Base-by-base conservation (phyloP, 1,139 yeast genomes). In the Diutina scorzettiae region DNA sequence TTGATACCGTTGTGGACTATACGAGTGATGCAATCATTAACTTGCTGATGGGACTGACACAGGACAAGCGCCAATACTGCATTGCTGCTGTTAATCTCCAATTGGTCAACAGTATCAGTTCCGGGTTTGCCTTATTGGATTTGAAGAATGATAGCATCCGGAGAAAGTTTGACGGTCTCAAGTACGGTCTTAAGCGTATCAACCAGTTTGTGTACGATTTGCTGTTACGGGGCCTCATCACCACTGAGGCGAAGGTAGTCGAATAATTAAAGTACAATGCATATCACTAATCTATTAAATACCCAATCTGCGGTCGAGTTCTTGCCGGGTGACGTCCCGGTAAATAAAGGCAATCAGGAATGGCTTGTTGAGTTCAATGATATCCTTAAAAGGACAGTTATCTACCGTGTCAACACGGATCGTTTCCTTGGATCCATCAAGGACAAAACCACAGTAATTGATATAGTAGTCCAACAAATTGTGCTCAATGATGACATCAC, bases 121-220 rank as follows among this genome's bases (percentile, higher is more conserved):
- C 43, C 17, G 65, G 63, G 5, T 60, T 58, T 45, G 60, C 57
- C 45, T 49, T 54, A 43, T 51, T 60, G 47, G 64, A 60, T 45
- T 55, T 60, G 46, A 60, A 59, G 44, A 60, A 60, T 42, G 65
- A 60, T 40, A 48, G 43, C 14, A 45, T 60, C 20, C 51, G 65
- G 44, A 54, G 61, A 43, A 58, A 53, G 42, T 59, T 50, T 43
- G 65, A 60, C 41, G 61, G 61, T 8, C 51, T 60, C 48, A 60
- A 60, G 49, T 60, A 60, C 44, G 55, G 48, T 43, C 51, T 57
- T 36, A 61, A 60, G 47, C 57, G 56, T 47, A 49, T 59, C 25
- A 60, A 60, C 43, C 55, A 56, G 21, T 52, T 60, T 24, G 63
- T 60, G 7, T 59, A 59, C 43, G 63, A 59, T 46, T 51, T 59